These are phyloP conservation scores for Schizonepeta tenuifolia DNA, from an alignment of 257 asterid species.

Conservation along the genomic window DNA sequence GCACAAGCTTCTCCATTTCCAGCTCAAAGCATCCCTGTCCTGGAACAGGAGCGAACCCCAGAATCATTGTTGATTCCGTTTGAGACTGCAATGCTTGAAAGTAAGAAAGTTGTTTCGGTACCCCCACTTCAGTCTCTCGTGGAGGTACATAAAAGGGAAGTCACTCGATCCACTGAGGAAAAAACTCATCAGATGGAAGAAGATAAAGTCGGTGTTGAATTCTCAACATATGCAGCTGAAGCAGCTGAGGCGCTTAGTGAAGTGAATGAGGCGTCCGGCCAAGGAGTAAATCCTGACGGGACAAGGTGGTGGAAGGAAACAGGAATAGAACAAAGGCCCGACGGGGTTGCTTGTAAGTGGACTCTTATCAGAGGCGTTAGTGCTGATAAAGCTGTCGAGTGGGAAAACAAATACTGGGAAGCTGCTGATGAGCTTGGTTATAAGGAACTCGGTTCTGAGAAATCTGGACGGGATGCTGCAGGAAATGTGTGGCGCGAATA, in stretches of 20 bases:
- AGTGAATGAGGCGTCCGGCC: slow-evolving; percentile 35
- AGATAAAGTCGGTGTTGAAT: slow-evolving; percentile 60
- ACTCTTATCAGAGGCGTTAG: slow-evolving; percentile 77
- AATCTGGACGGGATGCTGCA: slow-evolving; percentile 89
- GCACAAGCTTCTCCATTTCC: slow-evolving; percentile 49
- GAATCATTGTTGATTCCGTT: slow-evolving; percentile 71
- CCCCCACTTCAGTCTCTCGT: slow-evolving; percentile 80
- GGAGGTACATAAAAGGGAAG: slow-evolving; percentile 52
- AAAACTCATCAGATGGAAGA: slow-evolving; percentile 65
- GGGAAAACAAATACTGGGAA: slow-evolving; percentile 99
- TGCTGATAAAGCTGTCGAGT: slow-evolving; percentile 73
- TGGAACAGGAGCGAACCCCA: slow-evolving; percentile 63
- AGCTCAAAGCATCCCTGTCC: slow-evolving; percentile 49
- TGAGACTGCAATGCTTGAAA: slow-evolving; percentile 60
- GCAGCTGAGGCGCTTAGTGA: slow-evolving; percentile 72
- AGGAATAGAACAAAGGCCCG: slow-evolving; percentile 75
- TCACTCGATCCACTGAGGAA: slow-evolving; percentile 39
- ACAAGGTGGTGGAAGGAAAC: slow-evolving; percentile 98
- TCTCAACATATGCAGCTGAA: slow-evolving; percentile 78
- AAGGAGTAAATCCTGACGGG: slow-evolving; percentile 71
- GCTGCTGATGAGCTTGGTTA: slow-evolving; percentile 91
- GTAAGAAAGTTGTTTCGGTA: slow-evolving; percentile 40
- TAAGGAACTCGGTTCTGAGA: slow-evolving; percentile 98
- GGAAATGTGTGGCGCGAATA: slow-evolving; percentile 95
- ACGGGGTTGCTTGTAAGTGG: slow-evolving; percentile 93